A percentile compares a stretch with the other conserved stretches of the same genome.
Evolutionary conservation across 169 alveolate species (phyloP).

Genomic region (Plasmodium inui): DNA sequence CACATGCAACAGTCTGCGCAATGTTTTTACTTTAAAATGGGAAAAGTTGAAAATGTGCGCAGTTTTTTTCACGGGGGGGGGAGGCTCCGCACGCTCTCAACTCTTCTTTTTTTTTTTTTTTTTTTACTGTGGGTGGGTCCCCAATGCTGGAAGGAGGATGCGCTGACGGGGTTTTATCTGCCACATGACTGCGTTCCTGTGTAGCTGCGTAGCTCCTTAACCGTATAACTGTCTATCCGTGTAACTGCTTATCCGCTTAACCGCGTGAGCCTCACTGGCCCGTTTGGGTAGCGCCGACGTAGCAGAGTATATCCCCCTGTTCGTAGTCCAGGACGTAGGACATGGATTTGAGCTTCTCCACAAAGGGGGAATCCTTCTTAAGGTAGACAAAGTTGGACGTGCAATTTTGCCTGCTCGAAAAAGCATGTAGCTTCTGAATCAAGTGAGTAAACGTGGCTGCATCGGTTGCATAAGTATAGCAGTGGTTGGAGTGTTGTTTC

Average conservation of each 20-base stretch:
- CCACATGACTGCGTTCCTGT: background rate
- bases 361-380: conserved; percentile 26
- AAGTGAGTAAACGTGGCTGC: background rate
- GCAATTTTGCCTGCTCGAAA: conserved; percentile 13
- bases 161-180: background rate
- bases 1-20: background rate
- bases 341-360: conserved; percentile 1
- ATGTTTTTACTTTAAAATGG: background rate
- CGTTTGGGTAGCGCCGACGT: background rate
- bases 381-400: background rate
- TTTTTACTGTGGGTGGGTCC: background rate
- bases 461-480: conserved; percentile 54
- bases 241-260: background rate
- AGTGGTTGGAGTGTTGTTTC: conserved; percentile 12
- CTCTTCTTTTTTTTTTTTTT: too few relatives aligned
- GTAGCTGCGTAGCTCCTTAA: too few relatives aligned
- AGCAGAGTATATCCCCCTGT: background rate
- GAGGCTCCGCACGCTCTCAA: background rate
- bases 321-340: background rate
- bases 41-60: background rate
- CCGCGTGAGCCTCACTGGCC: background rate
- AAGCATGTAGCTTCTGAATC: background rate
- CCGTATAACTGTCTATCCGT: too few relatives aligned
- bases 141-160: background rate
- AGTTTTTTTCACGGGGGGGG: background rate